Base-by-base conservation (phyloP, 2,329 filamentous ascomycete genomes). In the Trichoderma asperellum region DNA sequence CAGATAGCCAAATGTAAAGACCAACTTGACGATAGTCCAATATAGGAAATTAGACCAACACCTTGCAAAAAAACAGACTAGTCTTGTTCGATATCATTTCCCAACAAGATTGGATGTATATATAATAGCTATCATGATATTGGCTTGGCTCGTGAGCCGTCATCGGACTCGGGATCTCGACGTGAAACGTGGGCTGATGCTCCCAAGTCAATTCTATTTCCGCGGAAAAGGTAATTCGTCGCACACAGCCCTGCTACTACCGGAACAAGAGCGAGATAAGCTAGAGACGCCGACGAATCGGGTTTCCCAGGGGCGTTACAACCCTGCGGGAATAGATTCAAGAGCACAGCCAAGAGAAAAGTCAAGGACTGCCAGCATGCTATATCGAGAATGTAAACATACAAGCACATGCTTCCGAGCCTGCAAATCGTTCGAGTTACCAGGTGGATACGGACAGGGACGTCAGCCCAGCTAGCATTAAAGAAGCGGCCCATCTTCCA, bases 371-470 rank as follows among this genome's bases (percentile, higher is more conserved):
- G 29, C 21, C 27, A 14, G 18, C 12, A 62, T 52, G 49, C 29
- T 18, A 32, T n/a, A 18, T 16, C 32, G 32, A 32, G 43, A 1
- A 12, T 18, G n/a, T 16, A 21, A 32, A 32, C 35, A 18, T 24
- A 47, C 58, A 37, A 53, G 8, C 60, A 37, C 29, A 27, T 53
- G n/a, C 43, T 18, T 63, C 43, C 3, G 11, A 18, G 32, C n/a
- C 32, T 12, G 12, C 6, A 18, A 49, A 27, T 7, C 32, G 6
- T 24, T 37, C n/a, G n/a, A 58, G 2, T 49, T 34, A 11, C 11
- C 43, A 37, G 43, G 60, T 63, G 60, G 60, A 63, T 63, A 63
- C 60, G 32, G 24, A 11, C 47, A 49, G 40, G 40, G 40, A 43
- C 29, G 2, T 16, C 21, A 37, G 49, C 34, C n/a, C 29, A 63